phyloP scores from a whole-genome alignment of 2,329 filamentous ascomycete genomes.

The Beauveria rudraprayagi region DNA sequence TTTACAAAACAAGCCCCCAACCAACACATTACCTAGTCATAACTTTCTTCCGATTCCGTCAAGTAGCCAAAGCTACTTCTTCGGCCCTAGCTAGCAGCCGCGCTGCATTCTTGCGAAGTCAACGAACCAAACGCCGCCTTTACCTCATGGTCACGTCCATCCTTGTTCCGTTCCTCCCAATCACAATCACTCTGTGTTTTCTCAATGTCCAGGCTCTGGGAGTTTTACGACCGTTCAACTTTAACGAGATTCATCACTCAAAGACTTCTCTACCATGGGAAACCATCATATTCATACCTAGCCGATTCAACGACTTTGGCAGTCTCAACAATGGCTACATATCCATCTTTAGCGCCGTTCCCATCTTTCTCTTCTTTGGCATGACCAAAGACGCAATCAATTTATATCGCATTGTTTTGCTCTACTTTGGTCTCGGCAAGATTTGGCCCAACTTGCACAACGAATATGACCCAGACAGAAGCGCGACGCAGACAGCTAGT shows the following conservation, averaged over 20 bases:
- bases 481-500: not conserved
- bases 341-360: slow-evolving; percentile 36
- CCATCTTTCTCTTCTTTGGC: slow-evolving; percentile 48
- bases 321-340: slow-evolving; percentile 42
- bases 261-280: slow-evolving; percentile 32
- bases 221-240: slow-evolving; percentile 30
- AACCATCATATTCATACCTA: slow-evolving; percentile 38
- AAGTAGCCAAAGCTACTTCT: slow-evolving; percentile 34
- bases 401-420: slow-evolving; percentile 34
- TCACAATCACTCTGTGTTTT: slow-evolving; percentile 33
- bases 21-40: slow-evolving; percentile 26
- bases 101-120: slow-evolving; percentile 32
- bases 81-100: slow-evolving; percentile 33
- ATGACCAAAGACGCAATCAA: slow-evolving; percentile 46
- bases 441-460: slow-evolving; percentile 34
- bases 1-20: too few relatives aligned
- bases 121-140: slow-evolving; percentile 42
- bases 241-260: slow-evolving; percentile 32
- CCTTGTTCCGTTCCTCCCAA: slow-evolving; percentile 42
- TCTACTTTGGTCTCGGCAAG: slow-evolving; percentile 34
- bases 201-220: slow-evolving; percentile 30
- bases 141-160: slow-evolving; percentile 48
- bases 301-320: slow-evolving; percentile 29
- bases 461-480: slow-evolving; percentile 31
- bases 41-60: slow-evolving; percentile 39